These are phyloP conservation scores for Fonsecaea multimorphosa DNA, from an alignment of 2,329 filamentous ascomycete species.

Conservation along the genomic window DNA sequence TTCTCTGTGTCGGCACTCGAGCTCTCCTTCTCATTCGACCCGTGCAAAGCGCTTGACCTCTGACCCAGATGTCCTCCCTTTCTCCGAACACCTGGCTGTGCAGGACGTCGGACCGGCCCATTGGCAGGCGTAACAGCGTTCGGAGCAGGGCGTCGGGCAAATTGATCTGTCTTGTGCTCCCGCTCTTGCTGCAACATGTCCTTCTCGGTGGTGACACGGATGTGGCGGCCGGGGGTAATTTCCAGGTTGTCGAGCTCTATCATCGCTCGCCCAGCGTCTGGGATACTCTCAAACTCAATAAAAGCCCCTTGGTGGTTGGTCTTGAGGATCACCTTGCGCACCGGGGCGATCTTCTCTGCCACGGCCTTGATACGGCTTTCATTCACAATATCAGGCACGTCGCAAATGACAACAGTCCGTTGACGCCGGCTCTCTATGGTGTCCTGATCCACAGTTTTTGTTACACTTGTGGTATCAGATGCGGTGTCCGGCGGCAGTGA, in stretches of 20 bases:
- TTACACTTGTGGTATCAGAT: constrained; percentile 39
- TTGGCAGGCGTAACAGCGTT: constrained; percentile 41
- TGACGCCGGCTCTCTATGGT: constrained; percentile 57
- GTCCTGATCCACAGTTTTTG: constrained; percentile 36
- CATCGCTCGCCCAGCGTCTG: constrained; percentile 68
- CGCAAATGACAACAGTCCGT: constrained; percentile 80
- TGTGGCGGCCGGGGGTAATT: constrained; percentile 50
- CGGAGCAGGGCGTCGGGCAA: constrained; percentile 49
- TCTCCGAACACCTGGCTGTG: constrained; percentile 48
- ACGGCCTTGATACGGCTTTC: constrained; percentile 79
- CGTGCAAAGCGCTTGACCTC: constrained; percentile 22
- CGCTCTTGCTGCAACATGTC: constrained; percentile 56
- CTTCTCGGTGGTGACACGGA: constrained; percentile 57
- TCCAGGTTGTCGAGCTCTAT: constrained; percentile 55
- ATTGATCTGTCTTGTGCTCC: constrained; percentile 50
- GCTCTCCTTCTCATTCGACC: constrained; percentile 29
- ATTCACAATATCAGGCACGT: constrained; percentile 90
- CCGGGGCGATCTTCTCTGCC: constrained; percentile 70
- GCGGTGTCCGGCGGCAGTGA: constrained; percentile 18
- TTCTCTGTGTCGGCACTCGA: constrained; percentile 8
- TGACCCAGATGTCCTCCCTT: constrained; percentile 37
- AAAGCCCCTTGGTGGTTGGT: constrained; percentile 85
- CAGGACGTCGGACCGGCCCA: constrained; percentile 53
- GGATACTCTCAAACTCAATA: constrained; percentile 76
- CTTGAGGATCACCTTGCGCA: constrained; percentile 78